Conservation (phyloP, 805 yeast species). For the Maudiozyma barnettii region DNA sequence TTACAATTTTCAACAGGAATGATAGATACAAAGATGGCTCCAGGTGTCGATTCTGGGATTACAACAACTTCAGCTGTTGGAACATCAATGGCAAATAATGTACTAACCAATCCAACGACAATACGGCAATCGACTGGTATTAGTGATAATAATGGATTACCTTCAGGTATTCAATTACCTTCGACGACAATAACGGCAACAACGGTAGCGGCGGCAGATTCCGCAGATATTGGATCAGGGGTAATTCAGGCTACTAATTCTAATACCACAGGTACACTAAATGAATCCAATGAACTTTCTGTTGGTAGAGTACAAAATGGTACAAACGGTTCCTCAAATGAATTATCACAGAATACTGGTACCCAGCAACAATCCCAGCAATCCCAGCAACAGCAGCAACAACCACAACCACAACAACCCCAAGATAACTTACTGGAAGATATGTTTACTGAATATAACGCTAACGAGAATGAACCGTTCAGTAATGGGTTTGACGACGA, state of each 20-base stretch:
- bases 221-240: too few relatives aligned
- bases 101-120: neutral
- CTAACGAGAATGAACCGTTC: constrained; percentile 10
- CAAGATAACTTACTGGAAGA: constrained; percentile 12
- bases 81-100: neutral
- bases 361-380: constrained; percentile 1
- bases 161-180: too few relatives aligned
- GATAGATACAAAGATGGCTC: constrained; percentile 4
- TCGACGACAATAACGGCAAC: too few relatives aligned
- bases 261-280: too few relatives aligned
- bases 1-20: neutral
- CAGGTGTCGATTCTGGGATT: neutral
- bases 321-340: neutral
- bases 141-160: neutral
- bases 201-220: too few relatives aligned
- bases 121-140: neutral
- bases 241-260: too few relatives aligned
- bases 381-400: neutral
- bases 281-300: too few relatives aligned
- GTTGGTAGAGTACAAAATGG: neutral
- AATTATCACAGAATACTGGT: neutral
- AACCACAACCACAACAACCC: constrained; percentile 10
- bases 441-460: constrained; percentile 23
- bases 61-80: neutral
- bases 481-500: constrained; percentile 28